Base-by-base conservation (phyloP, 805 yeast species). In the Schwanniomyces occidentalis region DNA sequence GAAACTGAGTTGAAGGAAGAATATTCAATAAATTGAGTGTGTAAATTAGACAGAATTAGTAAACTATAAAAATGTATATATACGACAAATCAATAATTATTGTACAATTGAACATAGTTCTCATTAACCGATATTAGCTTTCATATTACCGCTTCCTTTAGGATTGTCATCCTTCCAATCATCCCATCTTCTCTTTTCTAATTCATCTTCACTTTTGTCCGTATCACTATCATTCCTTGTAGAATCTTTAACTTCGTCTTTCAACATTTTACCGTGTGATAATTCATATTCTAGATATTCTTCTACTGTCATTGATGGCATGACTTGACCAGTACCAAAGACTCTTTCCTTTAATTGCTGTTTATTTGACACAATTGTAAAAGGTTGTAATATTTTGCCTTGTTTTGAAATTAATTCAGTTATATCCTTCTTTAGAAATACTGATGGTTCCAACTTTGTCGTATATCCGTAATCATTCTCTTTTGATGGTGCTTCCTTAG, bases 241-340 rank as follows among this genome's bases (percentile, higher is more conserved):
- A 35, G 46, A 67, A 54, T 34, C 64, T 44, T 32, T 53, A 56
- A 40, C 63, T 52, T 58, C 80, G 53, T 59, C 78, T 54, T 51
- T 66, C 24, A 76, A 68, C 71, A 90, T 84, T 37, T 91, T 90
- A 2, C 96, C 96, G 49, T 85, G 80, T 13, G 80, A 80, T 42
- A 85, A 67, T 54, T 93, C 99, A 47, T 87, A 79, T 30, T 89
- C 95, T 34, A 93, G 66, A 41, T 85, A 82, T 48, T 93, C 97
- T 45, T 93, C 99, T 0, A 93, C 89, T 0, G 95, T 70, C 93
- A 93, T 87, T 0, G 97, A 87, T 2, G 99, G 99, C 18, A 91
- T 69, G 16, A 74, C 79, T 60, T 93, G 97, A 1, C 97, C 99
- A 2, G 95, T 87, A 1, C 97, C 96, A 47, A 76, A 79, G 0